A percentile compares a stretch with the other conserved stretches of the same genome.
Conservation (phyloP, 805 yeast genomes). For the Metschnikowia anglica region DNA sequence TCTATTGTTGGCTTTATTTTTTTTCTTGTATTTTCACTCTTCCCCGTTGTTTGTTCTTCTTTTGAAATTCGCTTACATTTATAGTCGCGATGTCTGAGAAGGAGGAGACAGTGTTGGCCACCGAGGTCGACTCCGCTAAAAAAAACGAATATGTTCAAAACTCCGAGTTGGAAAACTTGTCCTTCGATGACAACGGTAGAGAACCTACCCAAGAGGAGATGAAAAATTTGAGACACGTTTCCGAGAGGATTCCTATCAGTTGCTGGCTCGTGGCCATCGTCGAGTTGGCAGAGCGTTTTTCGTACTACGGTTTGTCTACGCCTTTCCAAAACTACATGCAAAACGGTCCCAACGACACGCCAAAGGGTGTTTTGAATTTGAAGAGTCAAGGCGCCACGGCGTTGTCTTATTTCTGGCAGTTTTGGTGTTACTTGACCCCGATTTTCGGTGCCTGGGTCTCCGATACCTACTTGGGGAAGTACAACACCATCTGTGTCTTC, state of each 20-base stretch:
- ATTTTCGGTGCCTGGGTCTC: conserved; percentile 73
- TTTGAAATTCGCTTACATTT: not conserved
- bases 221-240: conserved; percentile 50
- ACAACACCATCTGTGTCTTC: conserved; percentile 62
- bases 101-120: conserved; percentile 7
- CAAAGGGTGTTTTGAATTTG: conserved; percentile 57
- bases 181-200: conserved; percentile 33
- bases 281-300: conserved; percentile 78
- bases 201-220: conserved; percentile 55
- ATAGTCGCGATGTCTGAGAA: conserved; percentile 8
- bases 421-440: conserved; percentile 82
- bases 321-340: conserved; percentile 82
- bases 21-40: not conserved
- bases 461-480: conserved; percentile 73
- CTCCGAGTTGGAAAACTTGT: conserved; percentile 14
- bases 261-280: conserved; percentile 67
- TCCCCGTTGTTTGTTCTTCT: not conserved
- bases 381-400: conserved; percentile 68
- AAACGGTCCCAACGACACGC: conserved; percentile 40
- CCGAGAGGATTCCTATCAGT: conserved; percentile 51
- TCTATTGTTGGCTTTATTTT: not conserved
- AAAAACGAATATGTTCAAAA: conserved; percentile 7
- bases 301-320: conserved; percentile 75
- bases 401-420: conserved; percentile 70
- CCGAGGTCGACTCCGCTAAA: conserved; percentile 9